phyloP scores from a whole-genome alignment of 768 basidiomycete genomes.

The Phallus indusiatus region DNA sequence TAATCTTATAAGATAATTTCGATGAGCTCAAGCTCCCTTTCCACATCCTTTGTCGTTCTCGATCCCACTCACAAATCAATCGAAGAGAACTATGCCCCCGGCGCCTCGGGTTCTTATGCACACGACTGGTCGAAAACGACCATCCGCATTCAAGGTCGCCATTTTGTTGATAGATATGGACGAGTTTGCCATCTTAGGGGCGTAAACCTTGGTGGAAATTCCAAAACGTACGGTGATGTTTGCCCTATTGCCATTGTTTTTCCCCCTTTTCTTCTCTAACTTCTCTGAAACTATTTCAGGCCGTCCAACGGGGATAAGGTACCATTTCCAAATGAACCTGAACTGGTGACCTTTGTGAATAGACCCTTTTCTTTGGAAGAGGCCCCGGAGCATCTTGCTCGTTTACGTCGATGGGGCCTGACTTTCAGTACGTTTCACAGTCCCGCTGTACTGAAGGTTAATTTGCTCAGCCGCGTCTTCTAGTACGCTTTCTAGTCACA shows the following conservation, averaged over 20 bases:
- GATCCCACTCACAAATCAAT: constrained; percentile 4
- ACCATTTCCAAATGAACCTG: constrained; percentile 55
- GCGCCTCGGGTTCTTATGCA: constrained; percentile 44
- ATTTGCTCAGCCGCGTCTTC: too few relatives aligned
- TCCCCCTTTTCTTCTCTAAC: neutral
- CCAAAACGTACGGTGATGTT: constrained; percentile 57
- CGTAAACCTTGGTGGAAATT: constrained; percentile 75
- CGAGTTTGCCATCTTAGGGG: constrained; percentile 77
- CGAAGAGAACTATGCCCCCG: constrained; percentile 31
- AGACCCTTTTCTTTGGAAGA: constrained; percentile 87
- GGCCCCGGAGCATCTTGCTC: constrained; percentile 73
- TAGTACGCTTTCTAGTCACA: constrained; percentile 87
- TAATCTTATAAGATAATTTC: too few relatives aligned
- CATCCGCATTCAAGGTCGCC: constrained; percentile 55
- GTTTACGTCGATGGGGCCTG: constrained; percentile 79
- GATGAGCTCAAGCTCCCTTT: neutral
- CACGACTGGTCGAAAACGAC: constrained; percentile 69
- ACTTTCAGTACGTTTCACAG: constrained; percentile 60
- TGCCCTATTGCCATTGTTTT: neutral
- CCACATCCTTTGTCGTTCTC: constrained; percentile 5
- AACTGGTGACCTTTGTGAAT: constrained; percentile 74
- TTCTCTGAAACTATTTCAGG: constrained; percentile 26
- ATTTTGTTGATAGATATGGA: constrained; percentile 75
- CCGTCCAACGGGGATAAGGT: constrained; percentile 61
- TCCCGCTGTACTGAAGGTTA: too few relatives aligned